A percentile compares a stretch with the other conserved stretches of the same genome.
These are phyloP conservation scores for Eruca vesicaria DNA, from an alignment of 441 rosid genomes.

Conservation along the genomic window DNA sequence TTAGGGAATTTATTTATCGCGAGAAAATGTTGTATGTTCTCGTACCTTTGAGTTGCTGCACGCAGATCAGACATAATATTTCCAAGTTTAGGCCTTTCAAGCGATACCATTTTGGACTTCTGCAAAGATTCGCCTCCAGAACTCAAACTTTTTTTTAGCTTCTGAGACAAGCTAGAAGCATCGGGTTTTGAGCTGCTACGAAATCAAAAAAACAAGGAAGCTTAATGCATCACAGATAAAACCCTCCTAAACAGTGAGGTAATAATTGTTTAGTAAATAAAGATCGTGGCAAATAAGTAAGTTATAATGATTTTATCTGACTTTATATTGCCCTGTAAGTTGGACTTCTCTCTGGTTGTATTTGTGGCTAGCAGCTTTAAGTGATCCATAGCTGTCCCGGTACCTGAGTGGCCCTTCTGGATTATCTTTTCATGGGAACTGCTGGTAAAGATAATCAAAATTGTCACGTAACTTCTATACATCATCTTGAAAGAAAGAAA, in stretches of 20 bases:
- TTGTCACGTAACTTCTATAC: background rate
- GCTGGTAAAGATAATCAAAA: background rate
- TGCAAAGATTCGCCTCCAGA: constrained; percentile 36
- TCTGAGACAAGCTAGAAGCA: constrained; percentile 41
- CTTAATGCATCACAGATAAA: background rate
- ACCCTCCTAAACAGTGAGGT: background rate
- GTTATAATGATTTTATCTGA: constrained; percentile 4
- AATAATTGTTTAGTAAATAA: background rate
- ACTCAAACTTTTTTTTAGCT: constrained; percentile 37
- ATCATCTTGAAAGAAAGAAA: background rate
- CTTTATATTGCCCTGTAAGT: constrained; percentile 34
- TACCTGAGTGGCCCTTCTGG: constrained; percentile 26
- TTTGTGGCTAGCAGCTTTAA: constrained; percentile 34
- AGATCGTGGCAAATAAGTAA: background rate
- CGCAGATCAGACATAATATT: constrained; percentile 51
- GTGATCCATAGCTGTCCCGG: constrained; percentile 22
- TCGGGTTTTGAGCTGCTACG: constrained; percentile 46
- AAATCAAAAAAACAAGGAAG: constrained; percentile 16
- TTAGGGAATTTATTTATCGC: background rate
- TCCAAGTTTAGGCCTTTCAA: constrained; percentile 47
- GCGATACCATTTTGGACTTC: constrained; percentile 37
- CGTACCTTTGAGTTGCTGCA: constrained; percentile 51
- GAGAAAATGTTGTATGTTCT: background rate
- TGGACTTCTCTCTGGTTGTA: constrained; percentile 37
- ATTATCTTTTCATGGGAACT: constrained; percentile 26